Percentiles rank a stretch among this genome's conserved stretches.
Evolutionary conservation across 768 basidiomycete species (phyloP).

Genomic region (Mycena belliarum): DNA sequence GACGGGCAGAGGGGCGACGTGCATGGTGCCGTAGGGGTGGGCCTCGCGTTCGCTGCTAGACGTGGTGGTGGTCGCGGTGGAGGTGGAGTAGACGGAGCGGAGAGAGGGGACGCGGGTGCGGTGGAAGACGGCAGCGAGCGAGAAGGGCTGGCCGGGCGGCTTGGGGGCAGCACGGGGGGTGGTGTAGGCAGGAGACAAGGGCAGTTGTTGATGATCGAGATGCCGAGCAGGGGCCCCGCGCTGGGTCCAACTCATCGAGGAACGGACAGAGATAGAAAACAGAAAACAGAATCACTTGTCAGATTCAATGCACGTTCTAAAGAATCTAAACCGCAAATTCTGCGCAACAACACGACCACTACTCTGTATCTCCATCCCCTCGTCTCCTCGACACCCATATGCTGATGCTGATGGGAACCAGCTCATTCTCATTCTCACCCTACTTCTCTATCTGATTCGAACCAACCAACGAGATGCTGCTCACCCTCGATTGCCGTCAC

Average conservation of each 20-base stretch:
- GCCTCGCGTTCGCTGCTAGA: conserved; percentile 38
- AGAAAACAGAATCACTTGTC: neutral
- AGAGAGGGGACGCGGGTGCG: conserved; percentile 46
- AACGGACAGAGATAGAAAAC: neutral
- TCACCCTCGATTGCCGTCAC: too few species aligned
- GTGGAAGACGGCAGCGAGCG: conserved; percentile 58
- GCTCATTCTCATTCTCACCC: too few species aligned
- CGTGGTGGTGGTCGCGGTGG: conserved; percentile 34
- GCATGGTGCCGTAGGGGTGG: conserved; percentile 64
- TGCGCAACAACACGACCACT: too few species aligned
- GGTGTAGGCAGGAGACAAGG: neutral
- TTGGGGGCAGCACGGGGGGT: conserved; percentile 21
- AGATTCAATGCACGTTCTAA: too few species aligned
- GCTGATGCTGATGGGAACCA: too few species aligned
- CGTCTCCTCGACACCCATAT: too few species aligned
- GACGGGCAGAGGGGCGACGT: conserved; percentile 68
- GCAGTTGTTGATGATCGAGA: neutral
- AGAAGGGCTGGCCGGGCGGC: conserved; percentile 28
- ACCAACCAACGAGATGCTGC: too few species aligned
- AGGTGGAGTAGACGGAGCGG: conserved; percentile 51
- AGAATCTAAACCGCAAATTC: too few species aligned
- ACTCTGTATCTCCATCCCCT: too few species aligned
- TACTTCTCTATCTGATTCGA: too few species aligned
- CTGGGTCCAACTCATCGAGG: neutral
- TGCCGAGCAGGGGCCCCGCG: neutral